Evolutionary conservation across 306 rosid species (phyloP), one percentile per base, ranked within the genome.

Genomic region (Acacia crassicarpa): DNA sequence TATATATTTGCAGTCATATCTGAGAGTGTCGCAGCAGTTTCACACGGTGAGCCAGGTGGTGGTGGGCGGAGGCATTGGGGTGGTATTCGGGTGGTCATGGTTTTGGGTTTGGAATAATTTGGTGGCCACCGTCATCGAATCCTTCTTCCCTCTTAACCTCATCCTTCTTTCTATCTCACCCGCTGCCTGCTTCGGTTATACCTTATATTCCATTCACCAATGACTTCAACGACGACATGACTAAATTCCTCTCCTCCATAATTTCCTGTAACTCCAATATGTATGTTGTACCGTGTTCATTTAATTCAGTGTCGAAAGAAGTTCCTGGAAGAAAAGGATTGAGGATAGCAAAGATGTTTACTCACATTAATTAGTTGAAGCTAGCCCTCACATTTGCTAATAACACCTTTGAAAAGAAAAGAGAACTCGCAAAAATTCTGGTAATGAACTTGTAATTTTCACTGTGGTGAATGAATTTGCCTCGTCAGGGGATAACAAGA

Each of bases 41-140:
- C 98, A 91, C 79, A 89, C 94, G 0, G 54, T 67, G 27, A 81
- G 85, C 80, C 97, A 93, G 83, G 93, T 91, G 81, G 79, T 83
- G 11, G 93, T 83, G 40, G 98, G 98, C 30, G 94, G 91, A 40
- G 63, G 79, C 32, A 17, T 83, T 41, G 98, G 98, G 35, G 70
- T 84, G 25, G 15, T 77, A 49, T 88, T 85, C 83, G 58, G 86
- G 61, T 40, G 85, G 54, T 61, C 76, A 2, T 91, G 94, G 98
- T 70, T 78, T 75, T 88, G 88, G 88, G 79, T 66, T 13, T 93
- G 97, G 97, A 87, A 83, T 76, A 75, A 89, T 51, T 62, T 88
- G 49, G 81, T 91, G 72, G 69, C 45, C 58, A 67, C 83, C 69
- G 91, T 89, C 17, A 90, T 81, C 70, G 25, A 6, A 45, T 89